These are phyloP conservation scores for Diaporthe sp. DNA, from an alignment of 2,329 filamentous ascomycete species.

Conservation along the genomic window DNA sequence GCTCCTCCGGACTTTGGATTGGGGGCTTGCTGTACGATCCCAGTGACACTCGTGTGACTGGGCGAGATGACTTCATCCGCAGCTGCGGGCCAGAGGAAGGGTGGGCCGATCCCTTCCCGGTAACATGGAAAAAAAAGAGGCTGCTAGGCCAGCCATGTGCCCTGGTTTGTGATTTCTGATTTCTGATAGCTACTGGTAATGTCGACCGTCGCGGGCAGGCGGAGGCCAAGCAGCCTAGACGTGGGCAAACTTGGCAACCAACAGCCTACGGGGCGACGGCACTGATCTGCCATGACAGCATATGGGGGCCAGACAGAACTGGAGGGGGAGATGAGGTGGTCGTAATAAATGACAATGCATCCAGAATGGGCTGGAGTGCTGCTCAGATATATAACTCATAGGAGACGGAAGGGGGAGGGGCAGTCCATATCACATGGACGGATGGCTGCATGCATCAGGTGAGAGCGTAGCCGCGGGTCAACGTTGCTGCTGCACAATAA, in stretches of 20 bases:
- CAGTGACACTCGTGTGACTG: not conserved
- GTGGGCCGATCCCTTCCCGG: not conserved
- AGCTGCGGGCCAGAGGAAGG: slow-evolving; percentile 25
- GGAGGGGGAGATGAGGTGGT: not conserved
- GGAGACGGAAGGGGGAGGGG: not conserved
- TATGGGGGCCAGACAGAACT: not conserved
- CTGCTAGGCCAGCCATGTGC: slow-evolving; percentile 9
- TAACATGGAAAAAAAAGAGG: slow-evolving; percentile 3
- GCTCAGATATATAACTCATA: not conserved
- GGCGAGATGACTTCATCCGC: slow-evolving; percentile 25
- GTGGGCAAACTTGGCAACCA: slow-evolving; percentile 1
- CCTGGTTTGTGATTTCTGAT: slow-evolving; percentile 22
- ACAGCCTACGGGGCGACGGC: not conserved
- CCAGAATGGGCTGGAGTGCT: not conserved
- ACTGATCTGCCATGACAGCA: not conserved
- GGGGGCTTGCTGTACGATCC: not conserved
- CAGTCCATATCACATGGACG: not conserved
- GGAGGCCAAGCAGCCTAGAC: slow-evolving; percentile 24
- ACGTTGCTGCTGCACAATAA: not conserved
- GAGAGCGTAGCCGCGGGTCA: not conserved
- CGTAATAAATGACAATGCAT: not conserved
- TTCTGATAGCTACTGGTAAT: slow-evolving; percentile 12
- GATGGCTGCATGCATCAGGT: not conserved
- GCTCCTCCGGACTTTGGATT: slow-evolving; percentile 11
- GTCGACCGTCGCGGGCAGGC: slow-evolving; percentile 11